These are phyloP conservation scores for Xylariales sp. DNA, from an alignment of 2,329 filamentous ascomycete genomes.

Conservation along the genomic window DNA sequence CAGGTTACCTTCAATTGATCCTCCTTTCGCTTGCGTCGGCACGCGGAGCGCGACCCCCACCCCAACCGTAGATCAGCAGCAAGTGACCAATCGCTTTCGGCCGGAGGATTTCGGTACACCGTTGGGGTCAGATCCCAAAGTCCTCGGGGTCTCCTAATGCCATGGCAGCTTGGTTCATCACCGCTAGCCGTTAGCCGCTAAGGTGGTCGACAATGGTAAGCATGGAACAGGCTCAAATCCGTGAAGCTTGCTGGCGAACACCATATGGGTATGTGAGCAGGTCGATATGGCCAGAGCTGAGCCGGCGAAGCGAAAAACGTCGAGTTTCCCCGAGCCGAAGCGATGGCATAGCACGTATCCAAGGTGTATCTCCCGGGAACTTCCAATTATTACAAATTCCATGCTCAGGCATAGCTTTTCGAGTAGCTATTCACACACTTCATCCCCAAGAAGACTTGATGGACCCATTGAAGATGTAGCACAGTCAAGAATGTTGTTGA, in stretches of 20 bases:
- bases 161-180: background rate
- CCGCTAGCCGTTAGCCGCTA: background rate
- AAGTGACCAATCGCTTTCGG: background rate
- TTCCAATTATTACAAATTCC: constrained; percentile 4
- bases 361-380: background rate
- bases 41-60: background rate
- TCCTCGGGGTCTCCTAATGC: constrained; percentile 17
- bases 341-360: background rate
- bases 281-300: constrained; percentile 3
- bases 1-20: background rate
- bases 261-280: constrained; percentile 6
- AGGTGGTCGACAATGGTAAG: background rate
- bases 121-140: background rate
- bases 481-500: background rate
- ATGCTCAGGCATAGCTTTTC: background rate
- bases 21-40: background rate
- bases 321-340: constrained; percentile 27
- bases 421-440: background rate
- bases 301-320: constrained; percentile 3
- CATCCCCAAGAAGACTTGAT: background rate
- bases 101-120: background rate
- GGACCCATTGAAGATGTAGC: background rate
- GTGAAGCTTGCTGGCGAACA: background rate
- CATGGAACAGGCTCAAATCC: background rate
- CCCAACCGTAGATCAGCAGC: background rate